A percentile compares a stretch with the other conserved stretches of the same genome.
These are phyloP conservation scores for Serendipita vermifera DNA, from an alignment of 768 basidiomycete species.

Conservation along the genomic window DNA sequence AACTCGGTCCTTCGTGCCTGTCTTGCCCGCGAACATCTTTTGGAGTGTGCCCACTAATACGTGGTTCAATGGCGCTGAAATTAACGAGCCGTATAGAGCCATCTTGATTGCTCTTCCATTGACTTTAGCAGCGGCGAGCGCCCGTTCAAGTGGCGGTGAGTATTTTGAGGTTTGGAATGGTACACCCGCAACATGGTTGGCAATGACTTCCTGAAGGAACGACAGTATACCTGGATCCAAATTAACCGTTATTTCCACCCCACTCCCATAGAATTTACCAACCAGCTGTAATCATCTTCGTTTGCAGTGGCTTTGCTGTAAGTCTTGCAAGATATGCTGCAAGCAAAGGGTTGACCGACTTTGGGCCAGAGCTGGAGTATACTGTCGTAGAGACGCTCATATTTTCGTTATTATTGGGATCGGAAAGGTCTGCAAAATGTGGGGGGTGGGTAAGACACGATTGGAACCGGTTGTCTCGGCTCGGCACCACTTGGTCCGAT, in stretches of 20 bases:
- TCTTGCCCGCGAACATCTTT: slow-evolving; percentile 63
- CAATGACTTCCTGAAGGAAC: slow-evolving; percentile 67
- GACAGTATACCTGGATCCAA: slow-evolving; percentile 24
- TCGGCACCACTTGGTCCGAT: background rate
- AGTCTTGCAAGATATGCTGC: slow-evolving; percentile 61
- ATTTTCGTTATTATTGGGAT: too few relatives aligned
- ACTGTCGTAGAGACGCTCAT: slow-evolving; percentile 6
- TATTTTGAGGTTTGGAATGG: slow-evolving; percentile 35
- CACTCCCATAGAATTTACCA: slow-evolving; percentile 13
- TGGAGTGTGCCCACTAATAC: slow-evolving; percentile 59
- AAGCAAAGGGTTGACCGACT: slow-evolving; percentile 37
- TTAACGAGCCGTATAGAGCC: slow-evolving; percentile 67
- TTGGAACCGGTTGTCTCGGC: background rate
- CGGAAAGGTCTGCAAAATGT: background rate
- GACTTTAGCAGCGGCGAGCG: slow-evolving; percentile 29
- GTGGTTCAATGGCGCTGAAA: slow-evolving; percentile 75
- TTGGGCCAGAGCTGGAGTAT: slow-evolving; percentile 12
- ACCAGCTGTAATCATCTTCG: slow-evolving; percentile 70
- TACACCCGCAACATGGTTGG: slow-evolving; percentile 52
- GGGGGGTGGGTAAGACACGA: too few relatives aligned
- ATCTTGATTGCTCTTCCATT: slow-evolving; percentile 68
- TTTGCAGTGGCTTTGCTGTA: slow-evolving; percentile 54
- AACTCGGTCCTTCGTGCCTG: slow-evolving; percentile 46
- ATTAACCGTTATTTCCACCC: background rate
- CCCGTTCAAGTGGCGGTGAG: slow-evolving; percentile 15